These are phyloP conservation scores for Phlyctochytrium arcticum DNA, from an alignment of 192 early-diverging fungal species.

Conservation along the genomic window DNA sequence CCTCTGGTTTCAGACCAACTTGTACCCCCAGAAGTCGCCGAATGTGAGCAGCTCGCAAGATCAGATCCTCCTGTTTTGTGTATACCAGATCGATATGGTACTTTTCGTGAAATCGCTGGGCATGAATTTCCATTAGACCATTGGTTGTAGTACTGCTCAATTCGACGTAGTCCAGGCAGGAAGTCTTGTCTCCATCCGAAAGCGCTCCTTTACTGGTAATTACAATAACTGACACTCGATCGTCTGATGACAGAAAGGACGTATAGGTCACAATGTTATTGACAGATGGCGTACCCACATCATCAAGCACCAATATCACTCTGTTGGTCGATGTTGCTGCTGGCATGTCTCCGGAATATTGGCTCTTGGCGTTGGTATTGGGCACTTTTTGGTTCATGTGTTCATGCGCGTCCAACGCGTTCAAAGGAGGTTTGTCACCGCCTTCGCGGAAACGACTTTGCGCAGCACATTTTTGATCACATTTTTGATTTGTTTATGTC, in stretches of 20 bases:
- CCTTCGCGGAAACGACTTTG: too few species aligned
- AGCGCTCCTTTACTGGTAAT: constrained; percentile 23
- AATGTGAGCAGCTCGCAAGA: constrained; percentile 34
- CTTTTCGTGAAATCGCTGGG: constrained; percentile 22
- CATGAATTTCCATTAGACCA: constrained; percentile 29
- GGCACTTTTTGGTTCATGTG: too few species aligned
- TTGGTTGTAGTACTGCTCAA: constrained; percentile 19
- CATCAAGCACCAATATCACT: constrained; percentile 26
- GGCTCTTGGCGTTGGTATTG: too few species aligned
- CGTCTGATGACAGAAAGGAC: constrained; percentile 4
- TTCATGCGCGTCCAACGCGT: too few species aligned
- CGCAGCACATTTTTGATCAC: too few species aligned
- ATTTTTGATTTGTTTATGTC: too few species aligned
- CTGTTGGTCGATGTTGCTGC: neutral
- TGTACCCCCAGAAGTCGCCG: constrained; percentile 21
- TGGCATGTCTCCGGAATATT: too few species aligned
- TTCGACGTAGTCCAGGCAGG: constrained; percentile 15
- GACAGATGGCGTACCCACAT: constrained; percentile 27
- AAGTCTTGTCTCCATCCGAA: constrained; percentile 10
- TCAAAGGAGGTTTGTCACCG: too few species aligned
- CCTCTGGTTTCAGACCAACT: constrained; percentile 1
- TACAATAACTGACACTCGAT: constrained; percentile 17
- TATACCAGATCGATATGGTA: constrained; percentile 38
- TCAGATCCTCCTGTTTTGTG: constrained; percentile 43
- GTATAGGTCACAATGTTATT: constrained; percentile 18